phyloP scores from a whole-genome alignment of 192 early-diverging fungal species.

The Coemansia sp. region DNA sequence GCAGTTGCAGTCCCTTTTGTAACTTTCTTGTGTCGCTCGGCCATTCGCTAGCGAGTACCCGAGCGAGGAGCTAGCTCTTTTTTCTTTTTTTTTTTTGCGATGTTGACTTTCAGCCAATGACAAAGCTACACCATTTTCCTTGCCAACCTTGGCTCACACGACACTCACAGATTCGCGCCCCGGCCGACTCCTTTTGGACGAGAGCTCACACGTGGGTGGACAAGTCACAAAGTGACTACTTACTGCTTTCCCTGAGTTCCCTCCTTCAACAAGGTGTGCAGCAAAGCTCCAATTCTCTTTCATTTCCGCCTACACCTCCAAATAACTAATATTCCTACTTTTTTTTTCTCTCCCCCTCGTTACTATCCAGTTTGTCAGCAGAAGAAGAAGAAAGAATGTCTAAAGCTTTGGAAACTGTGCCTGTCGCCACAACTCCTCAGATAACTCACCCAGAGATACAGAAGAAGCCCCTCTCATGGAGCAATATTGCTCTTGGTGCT shows the following conservation, averaged over 20 bases:
- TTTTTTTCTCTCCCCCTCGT: not conserved
- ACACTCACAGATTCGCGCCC: not conserved
- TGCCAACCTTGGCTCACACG: not conserved
- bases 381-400: slow-evolving; percentile 22
- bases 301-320: not conserved
- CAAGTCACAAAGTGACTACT: not conserved
- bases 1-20: slow-evolving; percentile 65
- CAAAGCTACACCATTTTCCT: slow-evolving; percentile 16
- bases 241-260: slow-evolving; percentile 7
- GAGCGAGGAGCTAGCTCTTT: not conserved
- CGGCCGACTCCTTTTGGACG: not conserved
- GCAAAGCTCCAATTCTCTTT: not conserved
- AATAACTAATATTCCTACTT: not conserved
- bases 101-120: slow-evolving; percentile 6
- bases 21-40: slow-evolving; percentile 28
- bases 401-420: slow-evolving; percentile 24
- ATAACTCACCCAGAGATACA: slow-evolving; percentile 37
- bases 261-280: not conserved
- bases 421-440: slow-evolving; percentile 6
- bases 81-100: not conserved
- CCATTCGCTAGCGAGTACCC: slow-evolving; percentile 18
- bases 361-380: slow-evolving; percentile 10
- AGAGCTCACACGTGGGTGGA: not conserved
- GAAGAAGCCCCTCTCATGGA: slow-evolving; percentile 88
- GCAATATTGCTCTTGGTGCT: slow-evolving; percentile 87